A percentile compares a stretch with the other conserved stretches of the same genome.
These are phyloP conservation scores for Salix udensis DNA, from an alignment of 345 rosid species.

Conservation along the genomic window DNA sequence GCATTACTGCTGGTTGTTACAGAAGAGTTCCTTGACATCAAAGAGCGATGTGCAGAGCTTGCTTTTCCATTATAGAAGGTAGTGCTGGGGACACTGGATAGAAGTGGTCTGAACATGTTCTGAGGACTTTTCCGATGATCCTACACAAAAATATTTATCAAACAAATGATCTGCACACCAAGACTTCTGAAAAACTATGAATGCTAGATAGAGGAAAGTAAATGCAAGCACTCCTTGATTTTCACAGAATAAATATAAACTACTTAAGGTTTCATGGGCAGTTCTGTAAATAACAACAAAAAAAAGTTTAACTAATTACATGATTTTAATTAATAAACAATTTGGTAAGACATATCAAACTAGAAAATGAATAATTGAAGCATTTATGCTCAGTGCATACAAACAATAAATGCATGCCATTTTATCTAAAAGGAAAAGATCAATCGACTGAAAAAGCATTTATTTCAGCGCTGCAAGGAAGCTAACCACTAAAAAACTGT, in stretches of 20 bases:
- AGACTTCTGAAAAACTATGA: constrained; percentile 4
- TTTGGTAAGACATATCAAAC: background rate
- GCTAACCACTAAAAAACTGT: background rate
- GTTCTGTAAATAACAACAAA: background rate
- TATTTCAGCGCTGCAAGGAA: background rate
- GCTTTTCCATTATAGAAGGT: constrained; percentile 71
- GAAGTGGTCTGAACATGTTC: constrained; percentile 96
- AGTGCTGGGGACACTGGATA: constrained; percentile 92
- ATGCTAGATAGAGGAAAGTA: background rate
- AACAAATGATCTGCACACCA: constrained; percentile 13
- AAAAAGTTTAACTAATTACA: background rate
- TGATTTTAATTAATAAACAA: background rate
- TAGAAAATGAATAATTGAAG: background rate
- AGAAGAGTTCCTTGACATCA: constrained; percentile 65
- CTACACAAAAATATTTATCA: constrained; percentile 40
- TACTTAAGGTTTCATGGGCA: background rate
- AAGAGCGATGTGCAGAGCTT: constrained; percentile 52
- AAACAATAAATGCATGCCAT: background rate
- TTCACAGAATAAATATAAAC: background rate
- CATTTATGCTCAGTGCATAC: background rate
- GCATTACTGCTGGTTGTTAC: constrained; percentile 62
- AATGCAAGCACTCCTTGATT: background rate
- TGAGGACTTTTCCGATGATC: constrained; percentile 86
- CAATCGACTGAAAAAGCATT: background rate
- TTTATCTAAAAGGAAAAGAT: background rate